A percentile compares a stretch with the other conserved stretches of the same genome.
Evolutionary conservation across 2,329 filamentous ascomycete species (phyloP).

Genomic region (Emergomyces africanus): DNA sequence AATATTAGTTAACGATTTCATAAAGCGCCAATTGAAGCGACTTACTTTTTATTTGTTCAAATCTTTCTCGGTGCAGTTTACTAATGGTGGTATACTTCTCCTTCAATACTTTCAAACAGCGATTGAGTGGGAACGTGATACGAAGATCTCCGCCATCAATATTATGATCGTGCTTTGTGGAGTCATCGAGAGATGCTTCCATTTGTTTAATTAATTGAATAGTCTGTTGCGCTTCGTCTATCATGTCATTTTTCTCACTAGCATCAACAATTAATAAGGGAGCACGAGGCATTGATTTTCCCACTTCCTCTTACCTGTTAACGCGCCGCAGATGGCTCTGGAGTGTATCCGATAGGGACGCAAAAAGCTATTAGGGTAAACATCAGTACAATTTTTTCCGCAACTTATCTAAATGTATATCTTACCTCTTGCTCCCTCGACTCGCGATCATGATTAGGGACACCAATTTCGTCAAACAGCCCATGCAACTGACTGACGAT

Average conservation of each 20-base stretch:
- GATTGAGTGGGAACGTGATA: conserved; percentile 70
- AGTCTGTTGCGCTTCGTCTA: conserved; percentile 77
- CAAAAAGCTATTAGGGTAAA: conserved; percentile 55
- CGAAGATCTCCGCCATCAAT: conserved; percentile 49
- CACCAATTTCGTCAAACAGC: conserved; percentile 94
- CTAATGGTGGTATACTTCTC: conserved; percentile 74
- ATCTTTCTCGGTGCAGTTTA: conserved; percentile 78
- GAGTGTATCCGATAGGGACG: conserved; percentile 79
- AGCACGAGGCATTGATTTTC: background rate
- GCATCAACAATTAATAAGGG: conserved; percentile 6
- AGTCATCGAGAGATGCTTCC: conserved; percentile 76
- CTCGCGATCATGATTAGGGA: conserved; percentile 87
- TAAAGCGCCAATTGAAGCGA: conserved; percentile 5
- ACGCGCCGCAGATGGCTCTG: conserved; percentile 81
- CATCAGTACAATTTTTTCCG: background rate
- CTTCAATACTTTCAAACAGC: conserved; percentile 67
- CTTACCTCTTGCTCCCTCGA: conserved; percentile 75
- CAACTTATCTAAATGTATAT: conserved; percentile 6
- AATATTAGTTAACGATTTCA: background rate
- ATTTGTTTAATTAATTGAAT: conserved; percentile 85
- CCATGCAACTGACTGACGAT: conserved; percentile 89
- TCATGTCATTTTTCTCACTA: conserved; percentile 75
- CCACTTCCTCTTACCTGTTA: conserved; percentile 40
- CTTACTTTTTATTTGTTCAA: conserved; percentile 89
- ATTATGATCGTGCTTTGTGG: conserved; percentile 52